phyloP scores from a whole-genome alignment of 2,329 filamentous ascomycete species.

The Ascochyta fabae region DNA sequence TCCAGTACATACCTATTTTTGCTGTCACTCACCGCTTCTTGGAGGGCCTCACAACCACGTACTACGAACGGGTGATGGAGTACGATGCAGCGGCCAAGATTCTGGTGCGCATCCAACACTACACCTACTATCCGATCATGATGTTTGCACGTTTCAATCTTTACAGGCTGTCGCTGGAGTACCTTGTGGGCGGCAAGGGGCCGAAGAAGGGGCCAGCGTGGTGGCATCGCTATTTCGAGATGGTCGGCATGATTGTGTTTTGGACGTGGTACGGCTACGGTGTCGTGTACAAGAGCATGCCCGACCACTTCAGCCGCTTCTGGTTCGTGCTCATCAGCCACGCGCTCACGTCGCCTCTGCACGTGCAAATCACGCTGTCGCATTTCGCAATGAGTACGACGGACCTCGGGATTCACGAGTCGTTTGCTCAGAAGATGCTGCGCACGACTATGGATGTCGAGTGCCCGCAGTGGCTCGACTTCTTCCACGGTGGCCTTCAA shows the following conservation, averaged over 20 bases:
- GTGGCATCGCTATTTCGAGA: conserved; percentile 72
- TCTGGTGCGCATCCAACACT: conserved; percentile 67
- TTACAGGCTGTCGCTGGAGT: conserved; percentile 70
- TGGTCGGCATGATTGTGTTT: conserved; percentile 68
- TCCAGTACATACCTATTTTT: conserved; percentile 75
- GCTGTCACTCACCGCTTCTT: conserved; percentile 72
- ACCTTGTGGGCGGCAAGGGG: conserved; percentile 63
- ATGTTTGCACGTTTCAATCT: conserved; percentile 74
- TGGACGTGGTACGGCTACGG: conserved; percentile 73
- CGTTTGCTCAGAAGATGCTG: conserved; percentile 72
- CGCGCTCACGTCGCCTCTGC: conserved; percentile 70
- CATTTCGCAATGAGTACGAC: conserved; percentile 76
- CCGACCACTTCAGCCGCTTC: conserved; percentile 64
- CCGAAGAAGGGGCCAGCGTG: conserved; percentile 66
- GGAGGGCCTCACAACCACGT: conserved; percentile 66
- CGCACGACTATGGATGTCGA: conserved; percentile 78
- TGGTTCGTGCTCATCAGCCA: conserved; percentile 69
- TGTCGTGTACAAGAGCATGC: conserved; percentile 66
- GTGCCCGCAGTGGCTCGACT: conserved; percentile 74
- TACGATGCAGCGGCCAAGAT: conserved; percentile 68
- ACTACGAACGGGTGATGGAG: conserved; percentile 69
- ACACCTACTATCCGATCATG: conserved; percentile 73
- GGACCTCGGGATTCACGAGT: conserved; percentile 68
- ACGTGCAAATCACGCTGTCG: conserved; percentile 74
- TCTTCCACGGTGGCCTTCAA: conserved; percentile 73